Conservation (phyloP, 768 basidiomycete species). For the Coprinopsis sp. region DNA sequence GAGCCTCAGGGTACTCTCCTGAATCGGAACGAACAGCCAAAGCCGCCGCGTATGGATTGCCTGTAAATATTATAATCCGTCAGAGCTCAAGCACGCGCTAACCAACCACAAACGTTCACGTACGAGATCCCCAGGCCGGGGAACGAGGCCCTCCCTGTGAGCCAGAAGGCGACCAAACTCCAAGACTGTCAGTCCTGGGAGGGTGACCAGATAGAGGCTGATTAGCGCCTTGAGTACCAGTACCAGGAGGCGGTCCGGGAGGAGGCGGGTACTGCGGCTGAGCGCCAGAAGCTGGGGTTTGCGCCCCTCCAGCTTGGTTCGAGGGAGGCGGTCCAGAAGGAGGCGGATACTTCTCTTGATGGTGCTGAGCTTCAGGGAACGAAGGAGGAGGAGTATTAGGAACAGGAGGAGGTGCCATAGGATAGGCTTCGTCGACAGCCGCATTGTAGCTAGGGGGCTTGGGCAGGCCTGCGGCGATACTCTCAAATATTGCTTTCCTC, state of each 20-base stretch:
- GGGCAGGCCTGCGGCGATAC: slow-evolving; percentile 22
- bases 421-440: slow-evolving; percentile 2
- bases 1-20: too few species aligned
- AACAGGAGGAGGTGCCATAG: not conserved
- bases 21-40: slow-evolving; percentile 20
- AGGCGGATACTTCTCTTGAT: slow-evolving; percentile 4
- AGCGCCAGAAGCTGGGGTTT: slow-evolving; percentile 2
- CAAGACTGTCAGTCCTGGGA: too few species aligned
- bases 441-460: slow-evolving; percentile 29
- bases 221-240: too few species aligned
- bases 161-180: too few species aligned
- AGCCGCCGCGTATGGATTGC: slow-evolving; percentile 35
- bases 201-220: too few species aligned
- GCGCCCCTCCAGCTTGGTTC: too few species aligned
- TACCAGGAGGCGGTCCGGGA: not conserved
- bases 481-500: slow-evolving; percentile 31
- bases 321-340: not conserved
- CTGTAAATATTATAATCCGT: slow-evolving; percentile 13
- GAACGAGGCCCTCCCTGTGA: not conserved
- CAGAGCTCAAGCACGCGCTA: not conserved
- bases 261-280: not conserved
- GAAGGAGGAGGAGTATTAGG: too few species aligned
- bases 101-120: not conserved
- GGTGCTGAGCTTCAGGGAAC: too few species aligned
- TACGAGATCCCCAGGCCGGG: slow-evolving; percentile 7